Conservation (phyloP, 257 asterid genomes). For the Haberlea rhodopensis region DNA sequence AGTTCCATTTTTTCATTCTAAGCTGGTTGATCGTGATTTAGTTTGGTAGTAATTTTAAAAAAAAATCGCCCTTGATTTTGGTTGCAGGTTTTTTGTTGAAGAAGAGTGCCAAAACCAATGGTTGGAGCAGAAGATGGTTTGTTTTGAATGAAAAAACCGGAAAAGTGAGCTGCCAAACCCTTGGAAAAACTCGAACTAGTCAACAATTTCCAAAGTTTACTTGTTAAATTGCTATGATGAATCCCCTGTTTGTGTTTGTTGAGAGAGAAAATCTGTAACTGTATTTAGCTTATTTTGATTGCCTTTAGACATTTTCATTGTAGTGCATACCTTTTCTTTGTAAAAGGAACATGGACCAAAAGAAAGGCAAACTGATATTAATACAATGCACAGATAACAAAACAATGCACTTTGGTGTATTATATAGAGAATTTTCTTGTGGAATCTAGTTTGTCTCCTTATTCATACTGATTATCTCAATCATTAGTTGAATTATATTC, state of each 20-base stretch:
- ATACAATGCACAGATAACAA: not conserved
- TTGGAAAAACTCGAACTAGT: conserved; percentile 16
- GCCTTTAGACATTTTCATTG: not conserved
- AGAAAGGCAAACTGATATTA: not conserved
- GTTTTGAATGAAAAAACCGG: conserved; percentile 95
- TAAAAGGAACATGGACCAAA: not conserved
- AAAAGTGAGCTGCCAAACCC: conserved; percentile 53
- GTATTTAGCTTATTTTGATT: too few species aligned
- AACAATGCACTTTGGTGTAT: not conserved
- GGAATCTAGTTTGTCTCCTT: conserved; percentile 5
- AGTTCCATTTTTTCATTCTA: too few species aligned
- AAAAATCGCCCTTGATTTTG: conserved; percentile 8
- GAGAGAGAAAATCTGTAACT: too few species aligned
- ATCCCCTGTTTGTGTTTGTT: not conserved
- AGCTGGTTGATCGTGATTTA: not conserved
- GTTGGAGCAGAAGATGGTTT: conserved; percentile 96
- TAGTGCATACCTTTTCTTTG: not conserved
- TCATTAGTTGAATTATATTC: not conserved
- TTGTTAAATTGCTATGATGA: conserved; percentile 15
- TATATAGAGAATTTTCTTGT: conserved; percentile 3
- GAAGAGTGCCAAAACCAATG: conserved; percentile 82
- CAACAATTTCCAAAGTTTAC: not conserved
- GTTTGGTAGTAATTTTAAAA: conserved; percentile 17
- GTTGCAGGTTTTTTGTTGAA: conserved; percentile 77
- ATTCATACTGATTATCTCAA: conserved; percentile 3